Percentiles rank a stretch among this genome's conserved stretches.
phyloP scores from a whole-genome alignment of 139 green algal genomes.

The Pycnococcus provasolii region DNA sequence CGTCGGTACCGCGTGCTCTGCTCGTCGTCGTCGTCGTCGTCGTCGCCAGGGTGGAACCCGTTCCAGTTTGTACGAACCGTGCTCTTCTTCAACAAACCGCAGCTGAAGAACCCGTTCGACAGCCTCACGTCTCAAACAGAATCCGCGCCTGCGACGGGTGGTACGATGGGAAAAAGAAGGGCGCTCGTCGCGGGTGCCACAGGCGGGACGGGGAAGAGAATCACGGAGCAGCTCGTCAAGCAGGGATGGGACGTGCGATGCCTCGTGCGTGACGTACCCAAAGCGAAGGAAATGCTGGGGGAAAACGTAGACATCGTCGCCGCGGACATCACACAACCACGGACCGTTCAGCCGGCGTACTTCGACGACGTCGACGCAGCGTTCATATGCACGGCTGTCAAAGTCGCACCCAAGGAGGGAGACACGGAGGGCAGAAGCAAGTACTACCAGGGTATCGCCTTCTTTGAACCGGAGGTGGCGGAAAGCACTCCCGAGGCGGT shows the following conservation, averaged over 20 bases:
- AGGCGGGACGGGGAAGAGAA: conserved; percentile 58
- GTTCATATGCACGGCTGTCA: conserved; percentile 53
- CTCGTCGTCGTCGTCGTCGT: no score
- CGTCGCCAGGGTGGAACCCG: no score
- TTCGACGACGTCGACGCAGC: conserved; percentile 55
- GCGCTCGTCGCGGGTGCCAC: conserved; percentile 55
- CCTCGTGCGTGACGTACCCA: not conserved
- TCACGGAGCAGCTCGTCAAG: conserved; percentile 54
- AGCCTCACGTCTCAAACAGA: no score
- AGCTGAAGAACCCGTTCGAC: no score
- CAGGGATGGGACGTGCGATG: not conserved
- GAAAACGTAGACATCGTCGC: conserved; percentile 30
- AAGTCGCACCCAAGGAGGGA: conserved; percentile 74
- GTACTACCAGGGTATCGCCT: conserved; percentile 83
- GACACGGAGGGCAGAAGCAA: conserved; percentile 65
- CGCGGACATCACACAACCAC: conserved; percentile 62
- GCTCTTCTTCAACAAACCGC: no score
- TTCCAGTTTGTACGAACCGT: no score
- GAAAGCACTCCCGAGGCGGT: conserved; percentile 61
- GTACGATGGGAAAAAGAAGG: no score
- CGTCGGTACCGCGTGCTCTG: no score
- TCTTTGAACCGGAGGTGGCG: conserved; percentile 67
- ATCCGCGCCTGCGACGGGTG: no score
- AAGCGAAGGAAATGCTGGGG: conserved; percentile 1
- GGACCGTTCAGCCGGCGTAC: conserved; percentile 58